Percentiles rank a stretch among this genome's conserved stretches.
phyloP scores from a whole-genome alignment of 2,329 filamentous ascomycete species.

The Fusarium beomiforme region DNA sequence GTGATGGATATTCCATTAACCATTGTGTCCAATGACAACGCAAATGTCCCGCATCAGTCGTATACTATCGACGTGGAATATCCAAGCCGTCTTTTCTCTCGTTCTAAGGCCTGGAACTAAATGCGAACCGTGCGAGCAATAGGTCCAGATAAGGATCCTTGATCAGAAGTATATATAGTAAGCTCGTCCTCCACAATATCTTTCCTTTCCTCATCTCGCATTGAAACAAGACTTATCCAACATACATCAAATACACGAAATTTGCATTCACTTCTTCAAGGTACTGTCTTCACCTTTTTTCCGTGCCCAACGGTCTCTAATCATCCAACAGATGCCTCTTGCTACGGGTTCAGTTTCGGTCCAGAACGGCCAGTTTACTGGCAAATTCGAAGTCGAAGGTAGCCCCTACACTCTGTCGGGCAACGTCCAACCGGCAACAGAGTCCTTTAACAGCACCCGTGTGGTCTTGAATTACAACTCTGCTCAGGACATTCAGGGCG shows the following conservation, averaged over 20 bases:
- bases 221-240: background rate
- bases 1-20: background rate
- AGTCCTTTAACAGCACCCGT: background rate
- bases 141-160: rapidly evolving
- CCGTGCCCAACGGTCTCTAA: background rate
- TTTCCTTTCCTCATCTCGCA: background rate
- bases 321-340: background rate
- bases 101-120: too few relatives aligned
- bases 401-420: rapidly evolving
- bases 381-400: background rate
- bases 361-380: background rate
- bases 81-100: background rate
- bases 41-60: too few relatives aligned
- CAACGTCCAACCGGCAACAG: rapidly evolving
- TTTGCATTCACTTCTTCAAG: background rate
- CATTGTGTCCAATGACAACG: background rate
- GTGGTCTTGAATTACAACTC: background rate
- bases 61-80: background rate
- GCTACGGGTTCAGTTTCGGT: rapidly evolving
- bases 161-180: background rate
- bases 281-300: rapidly evolving
- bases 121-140: too few relatives aligned
- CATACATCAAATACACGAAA: too few relatives aligned
- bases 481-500: rapidly evolving
- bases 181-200: background rate